These are phyloP conservation scores for Macrophomina pseudophaseolina DNA, from an alignment of 2,329 filamentous ascomycete genomes.

Conservation along the genomic window DNA sequence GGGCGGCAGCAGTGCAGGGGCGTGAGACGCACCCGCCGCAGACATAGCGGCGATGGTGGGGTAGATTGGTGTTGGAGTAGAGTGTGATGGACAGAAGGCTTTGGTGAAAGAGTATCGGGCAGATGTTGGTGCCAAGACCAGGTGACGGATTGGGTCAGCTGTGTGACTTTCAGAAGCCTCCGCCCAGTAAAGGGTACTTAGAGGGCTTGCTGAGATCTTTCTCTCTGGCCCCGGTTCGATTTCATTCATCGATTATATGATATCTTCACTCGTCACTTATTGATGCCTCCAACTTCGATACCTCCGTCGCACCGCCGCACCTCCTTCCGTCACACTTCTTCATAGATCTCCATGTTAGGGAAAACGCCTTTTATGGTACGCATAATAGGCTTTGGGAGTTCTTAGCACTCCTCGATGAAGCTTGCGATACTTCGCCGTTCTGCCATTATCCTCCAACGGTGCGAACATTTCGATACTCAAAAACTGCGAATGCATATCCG, in stretches of 20 bases:
- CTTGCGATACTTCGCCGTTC: neutral
- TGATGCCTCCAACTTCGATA: too few relatives aligned
- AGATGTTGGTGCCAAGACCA: neutral
- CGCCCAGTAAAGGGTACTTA: neutral
- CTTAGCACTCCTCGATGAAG: neutral
- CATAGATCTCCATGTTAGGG: too few relatives aligned
- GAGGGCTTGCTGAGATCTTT: neutral
- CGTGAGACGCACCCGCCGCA: too few relatives aligned
- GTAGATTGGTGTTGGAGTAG: neutral
- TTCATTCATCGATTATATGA: too few relatives aligned
- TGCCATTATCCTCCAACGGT: neutral
- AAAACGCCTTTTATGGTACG: too few relatives aligned
- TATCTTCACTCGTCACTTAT: too few relatives aligned
- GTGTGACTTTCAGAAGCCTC: neutral
- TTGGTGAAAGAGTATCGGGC: neutral
- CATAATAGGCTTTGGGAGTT: too few relatives aligned
- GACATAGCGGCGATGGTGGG: neutral
- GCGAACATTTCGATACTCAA: neutral
- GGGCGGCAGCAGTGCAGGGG: neutral
- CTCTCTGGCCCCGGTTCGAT: too few relatives aligned
- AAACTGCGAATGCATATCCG: neutral
- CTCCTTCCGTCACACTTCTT: too few relatives aligned
- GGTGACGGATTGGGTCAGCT: neutral
- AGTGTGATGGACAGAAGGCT: neutral
- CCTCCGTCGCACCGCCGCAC: too few relatives aligned